phyloP scores from a whole-genome alignment of 108 stramenopile species.

The Cyclotella kingstonii region DNA sequence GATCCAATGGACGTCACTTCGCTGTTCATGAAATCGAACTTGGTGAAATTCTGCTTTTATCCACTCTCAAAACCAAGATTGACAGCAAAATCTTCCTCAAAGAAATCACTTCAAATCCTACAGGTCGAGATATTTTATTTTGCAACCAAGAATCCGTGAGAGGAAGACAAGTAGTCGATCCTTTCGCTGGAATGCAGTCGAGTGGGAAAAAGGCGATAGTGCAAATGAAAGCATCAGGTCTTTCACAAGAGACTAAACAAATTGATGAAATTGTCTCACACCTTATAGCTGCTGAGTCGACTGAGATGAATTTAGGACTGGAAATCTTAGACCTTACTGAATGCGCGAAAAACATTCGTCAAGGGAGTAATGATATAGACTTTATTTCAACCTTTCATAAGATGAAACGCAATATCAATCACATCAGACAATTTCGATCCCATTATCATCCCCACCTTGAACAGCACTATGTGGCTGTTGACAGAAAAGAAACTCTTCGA shows the following conservation, averaged over 20 bases:
- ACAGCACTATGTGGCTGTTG: slow-evolving; percentile 54
- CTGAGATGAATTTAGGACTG: slow-evolving; percentile 44
- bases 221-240: slow-evolving; percentile 12
- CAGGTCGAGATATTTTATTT: not conserved
- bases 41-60: slow-evolving; percentile 68
- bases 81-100: slow-evolving; percentile 55
- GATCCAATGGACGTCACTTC: slow-evolving; percentile 48
- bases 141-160: slow-evolving; percentile 38
- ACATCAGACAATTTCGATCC: slow-evolving; percentile 50
- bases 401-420: slow-evolving; percentile 36
- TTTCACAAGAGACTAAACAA: slow-evolving; percentile 36
- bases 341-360: slow-evolving; percentile 53
- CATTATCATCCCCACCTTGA: slow-evolving; percentile 73
- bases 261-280: slow-evolving; percentile 54
- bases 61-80: slow-evolving; percentile 60
- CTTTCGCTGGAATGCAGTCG: slow-evolving; percentile 75
- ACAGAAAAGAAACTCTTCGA: slow-evolving; percentile 65
- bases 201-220: slow-evolving; percentile 54
- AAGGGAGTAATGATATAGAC: slow-evolving; percentile 61
- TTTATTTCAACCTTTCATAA: slow-evolving; percentile 47
- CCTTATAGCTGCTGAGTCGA: slow-evolving; percentile 53
- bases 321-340: slow-evolving; percentile 55
- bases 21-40: slow-evolving; percentile 51
- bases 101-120: slow-evolving; percentile 31
- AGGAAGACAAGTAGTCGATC: slow-evolving; percentile 44